These are phyloP conservation scores for Elsinoe perseae DNA, from an alignment of 2,329 filamentous ascomycete genomes.

Conservation along the genomic window DNA sequence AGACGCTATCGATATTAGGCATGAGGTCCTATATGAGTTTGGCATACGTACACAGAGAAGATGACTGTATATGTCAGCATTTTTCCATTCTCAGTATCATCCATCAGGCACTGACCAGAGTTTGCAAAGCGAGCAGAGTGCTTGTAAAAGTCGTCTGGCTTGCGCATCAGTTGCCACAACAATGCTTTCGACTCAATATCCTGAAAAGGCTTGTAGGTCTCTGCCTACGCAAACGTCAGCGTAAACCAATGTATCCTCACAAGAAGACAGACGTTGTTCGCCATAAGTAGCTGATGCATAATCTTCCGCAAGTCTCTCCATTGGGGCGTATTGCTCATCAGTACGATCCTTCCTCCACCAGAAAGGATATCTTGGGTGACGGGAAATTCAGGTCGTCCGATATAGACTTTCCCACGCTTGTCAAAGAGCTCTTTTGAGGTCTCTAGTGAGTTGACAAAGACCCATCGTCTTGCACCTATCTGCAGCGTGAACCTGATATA, in stretches of 20 bases:
- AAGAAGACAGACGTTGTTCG: background rate
- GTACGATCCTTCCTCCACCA: background rate
- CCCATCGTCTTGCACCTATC: background rate
- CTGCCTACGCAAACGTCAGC: background rate
- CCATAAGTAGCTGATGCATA: background rate
- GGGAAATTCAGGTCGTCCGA: background rate
- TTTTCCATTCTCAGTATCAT: background rate
- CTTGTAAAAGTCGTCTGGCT: background rate
- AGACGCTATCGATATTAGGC: background rate
- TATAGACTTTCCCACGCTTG: background rate
- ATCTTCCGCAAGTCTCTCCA: background rate
- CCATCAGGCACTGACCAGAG: background rate
- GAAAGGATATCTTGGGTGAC: background rate
- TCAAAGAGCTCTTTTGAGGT: background rate
- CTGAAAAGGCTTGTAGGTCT: background rate
- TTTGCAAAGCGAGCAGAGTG: background rate
- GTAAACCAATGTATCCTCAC: background rate
- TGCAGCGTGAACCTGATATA: background rate
- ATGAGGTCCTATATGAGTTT: background rate
- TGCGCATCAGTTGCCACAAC: background rate
- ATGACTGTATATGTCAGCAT: background rate
- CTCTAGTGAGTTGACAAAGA: background rate
- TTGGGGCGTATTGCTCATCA: background rate
- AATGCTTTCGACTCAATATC: background rate
- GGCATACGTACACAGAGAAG: background rate